These are phyloP conservation scores for Fimicolochytrium jonesii DNA, from an alignment of 192 early-diverging fungal species.

Conservation along the genomic window DNA sequence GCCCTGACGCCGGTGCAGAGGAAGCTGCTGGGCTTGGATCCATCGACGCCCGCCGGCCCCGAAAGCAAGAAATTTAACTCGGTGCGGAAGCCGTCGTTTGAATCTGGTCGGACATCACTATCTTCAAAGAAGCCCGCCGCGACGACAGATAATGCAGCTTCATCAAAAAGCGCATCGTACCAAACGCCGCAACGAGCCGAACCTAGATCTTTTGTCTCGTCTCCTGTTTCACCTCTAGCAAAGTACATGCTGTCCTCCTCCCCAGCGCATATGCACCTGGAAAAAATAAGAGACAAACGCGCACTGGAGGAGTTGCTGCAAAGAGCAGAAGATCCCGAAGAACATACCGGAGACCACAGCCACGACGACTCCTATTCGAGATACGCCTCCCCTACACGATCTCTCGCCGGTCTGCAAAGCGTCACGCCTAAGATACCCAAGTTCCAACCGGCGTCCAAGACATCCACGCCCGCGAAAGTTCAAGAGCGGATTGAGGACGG, in stretches of 20 bases:
- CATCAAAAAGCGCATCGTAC: background rate
- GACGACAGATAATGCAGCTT: too few relatives aligned
- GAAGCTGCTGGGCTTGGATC: conserved; percentile 15
- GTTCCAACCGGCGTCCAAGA: conserved; percentile 12
- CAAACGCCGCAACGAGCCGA: background rate
- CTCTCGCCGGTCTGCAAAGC: too few relatives aligned
- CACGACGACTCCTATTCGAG: too few relatives aligned
- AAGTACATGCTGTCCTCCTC: conserved; percentile 17
- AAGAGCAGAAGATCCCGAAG: background rate
- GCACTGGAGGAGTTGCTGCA: conserved; percentile 10
- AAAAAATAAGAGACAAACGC: conserved; percentile 10
- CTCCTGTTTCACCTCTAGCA: conserved; percentile 24
- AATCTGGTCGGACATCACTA: background rate
- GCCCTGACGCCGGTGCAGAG: conserved; percentile 20
- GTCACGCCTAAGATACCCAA: conserved; percentile 7
- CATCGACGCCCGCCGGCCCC: background rate
- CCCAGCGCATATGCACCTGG: conserved; percentile 7
- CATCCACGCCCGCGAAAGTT: conserved; percentile 1
- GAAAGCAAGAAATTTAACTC: background rate
- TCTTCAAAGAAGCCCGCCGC: too few relatives aligned
- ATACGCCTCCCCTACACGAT: too few relatives aligned
- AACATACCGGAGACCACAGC: too few relatives aligned
- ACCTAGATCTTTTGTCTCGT: background rate
- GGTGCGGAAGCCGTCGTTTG: background rate
- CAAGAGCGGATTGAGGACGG: conserved; percentile 30